Percentiles rank a stretch among this genome's conserved stretches.
These are phyloP conservation scores for Colletotrichum chlorophyti DNA, from an alignment of 2,329 filamentous ascomycete genomes.

Conservation along the genomic window DNA sequence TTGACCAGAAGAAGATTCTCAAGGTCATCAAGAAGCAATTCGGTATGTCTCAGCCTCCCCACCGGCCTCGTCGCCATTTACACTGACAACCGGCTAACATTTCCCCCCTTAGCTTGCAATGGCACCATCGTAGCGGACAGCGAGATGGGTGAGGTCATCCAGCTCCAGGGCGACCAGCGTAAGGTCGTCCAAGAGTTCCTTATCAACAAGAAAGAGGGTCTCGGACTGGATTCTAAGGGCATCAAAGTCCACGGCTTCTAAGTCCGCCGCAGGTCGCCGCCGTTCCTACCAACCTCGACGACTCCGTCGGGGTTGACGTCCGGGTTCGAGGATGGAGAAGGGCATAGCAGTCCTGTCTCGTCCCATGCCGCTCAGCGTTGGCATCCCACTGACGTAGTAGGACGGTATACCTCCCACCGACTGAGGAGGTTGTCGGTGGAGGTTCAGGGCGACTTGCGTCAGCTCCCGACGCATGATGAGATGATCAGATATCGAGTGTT, in stretches of 20 bases:
- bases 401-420: conserved; percentile 26
- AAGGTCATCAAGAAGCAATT: conserved; percentile 99
- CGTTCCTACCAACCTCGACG: conserved; percentile 35
- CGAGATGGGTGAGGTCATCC: conserved; percentile 99
- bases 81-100: conserved; percentile 34
- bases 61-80: background rate
- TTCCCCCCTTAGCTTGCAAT: conserved; percentile 81
- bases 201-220: conserved; percentile 91
- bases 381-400: conserved; percentile 26
- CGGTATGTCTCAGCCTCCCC: conserved; percentile 58
- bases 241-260: conserved; percentile 79
- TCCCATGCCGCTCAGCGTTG: conserved; percentile 24
- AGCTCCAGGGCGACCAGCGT: conserved; percentile 99
- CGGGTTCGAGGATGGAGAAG: conserved; percentile 13
- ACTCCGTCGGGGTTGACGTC: conserved; percentile 19
- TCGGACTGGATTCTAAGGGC: conserved; percentile 93
- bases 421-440: conserved; percentile 20
- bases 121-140: conserved; percentile 96
- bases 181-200: conserved; percentile 99
- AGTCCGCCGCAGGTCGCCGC: conserved; percentile 47
- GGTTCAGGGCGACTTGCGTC: conserved; percentile 30
- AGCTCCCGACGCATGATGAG: conserved; percentile 21
- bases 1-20: conserved; percentile 99
- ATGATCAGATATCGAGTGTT: conserved; percentile 7
- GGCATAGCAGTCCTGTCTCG: conserved; percentile 3